These are phyloP conservation scores for Triglochin maritima DNA, from an alignment of 106 monocot species.

Conservation along the genomic window DNA sequence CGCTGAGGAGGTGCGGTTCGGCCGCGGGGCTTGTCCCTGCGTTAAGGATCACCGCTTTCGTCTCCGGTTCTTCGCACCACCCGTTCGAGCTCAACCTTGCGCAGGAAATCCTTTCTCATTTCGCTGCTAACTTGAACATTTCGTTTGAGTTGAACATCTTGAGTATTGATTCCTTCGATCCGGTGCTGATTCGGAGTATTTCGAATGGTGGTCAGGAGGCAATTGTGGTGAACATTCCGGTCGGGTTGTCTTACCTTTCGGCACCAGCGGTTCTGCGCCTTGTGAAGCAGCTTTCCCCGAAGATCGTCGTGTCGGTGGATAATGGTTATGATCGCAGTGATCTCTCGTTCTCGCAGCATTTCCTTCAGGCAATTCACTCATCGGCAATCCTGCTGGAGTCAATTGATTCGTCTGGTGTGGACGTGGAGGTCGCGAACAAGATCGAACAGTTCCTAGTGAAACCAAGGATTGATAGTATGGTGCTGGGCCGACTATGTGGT, in stretches of 20 bases:
- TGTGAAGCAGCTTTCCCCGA: conserved; percentile 67
- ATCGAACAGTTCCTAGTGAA: conserved; percentile 66
- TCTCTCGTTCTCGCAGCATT: conserved; percentile 57
- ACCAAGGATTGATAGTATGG: conserved; percentile 49
- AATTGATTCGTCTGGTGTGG: conserved; percentile 60
- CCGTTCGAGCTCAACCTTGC: conserved; percentile 66
- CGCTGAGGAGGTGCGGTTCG: conserved; percentile 38
- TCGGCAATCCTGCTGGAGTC: conserved; percentile 60
- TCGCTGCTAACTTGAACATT: conserved; percentile 54
- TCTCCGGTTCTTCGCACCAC: conserved; percentile 39
- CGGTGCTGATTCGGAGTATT: conserved; percentile 24
- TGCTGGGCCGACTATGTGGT: conserved; percentile 30
- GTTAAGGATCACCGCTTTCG: conserved; percentile 69
- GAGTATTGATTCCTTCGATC: conserved; percentile 50
- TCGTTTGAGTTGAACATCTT: conserved; percentile 66
- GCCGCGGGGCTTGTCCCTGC: conserved; percentile 2
- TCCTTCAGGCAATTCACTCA: conserved; percentile 52
- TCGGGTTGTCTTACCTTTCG: conserved; percentile 18
- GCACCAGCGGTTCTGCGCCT: conserved; percentile 38
- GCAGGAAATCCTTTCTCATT: conserved; percentile 62
- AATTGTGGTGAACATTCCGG: conserved; percentile 71
- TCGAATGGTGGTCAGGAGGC: conserved; percentile 22
- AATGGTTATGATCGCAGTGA: conserved; percentile 56
- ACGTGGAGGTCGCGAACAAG: conserved; percentile 39
- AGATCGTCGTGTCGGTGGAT: conserved; percentile 60